Percentiles rank a stretch among this genome's conserved stretches.
Evolutionary conservation across 1,139 yeast genomes (phyloP).

Genomic region (Geotrichum siamense): DNA sequence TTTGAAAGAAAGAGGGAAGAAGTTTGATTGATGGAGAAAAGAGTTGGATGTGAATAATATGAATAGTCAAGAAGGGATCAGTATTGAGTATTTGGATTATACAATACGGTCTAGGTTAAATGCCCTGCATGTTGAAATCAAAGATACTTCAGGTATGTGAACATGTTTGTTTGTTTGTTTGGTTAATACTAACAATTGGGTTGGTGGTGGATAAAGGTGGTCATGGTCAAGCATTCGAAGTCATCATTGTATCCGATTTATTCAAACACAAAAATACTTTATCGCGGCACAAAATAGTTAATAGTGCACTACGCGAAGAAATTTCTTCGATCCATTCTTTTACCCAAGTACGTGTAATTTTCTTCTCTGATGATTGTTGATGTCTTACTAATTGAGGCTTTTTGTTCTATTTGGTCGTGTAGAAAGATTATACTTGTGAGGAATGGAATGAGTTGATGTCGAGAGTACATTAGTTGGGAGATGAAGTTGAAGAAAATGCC

Average conservation of each 20-base stretch:
- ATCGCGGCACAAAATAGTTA: conserved; percentile 80
- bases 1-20: neutral
- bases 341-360: conserved; percentile 64
- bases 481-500: too few relatives aligned
- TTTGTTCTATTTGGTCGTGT: neutral
- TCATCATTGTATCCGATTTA: conserved; percentile 66
- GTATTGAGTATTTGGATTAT: conserved; percentile 27
- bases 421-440: conserved; percentile 30
- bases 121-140: conserved; percentile 35
- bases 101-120: conserved; percentile 31
- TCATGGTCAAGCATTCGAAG: conserved; percentile 77
- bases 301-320: conserved; percentile 69
- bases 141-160: conserved; percentile 35
- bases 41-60: neutral
- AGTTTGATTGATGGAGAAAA: neutral
- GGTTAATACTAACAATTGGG: neutral
- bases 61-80: conserved; percentile 10
- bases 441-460: conserved; percentile 26
- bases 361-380: neutral
- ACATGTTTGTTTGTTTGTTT: neutral
- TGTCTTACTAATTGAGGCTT: neutral
- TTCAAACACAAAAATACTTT: conserved; percentile 80
- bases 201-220: conserved; percentile 55
- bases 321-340: conserved; percentile 87
- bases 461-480: too few relatives aligned